A percentile compares a stretch with the other conserved stretches of the same genome.
phyloP scores from a whole-genome alignment of 805 yeast species.

The Kazachstania taianensis region DNA sequence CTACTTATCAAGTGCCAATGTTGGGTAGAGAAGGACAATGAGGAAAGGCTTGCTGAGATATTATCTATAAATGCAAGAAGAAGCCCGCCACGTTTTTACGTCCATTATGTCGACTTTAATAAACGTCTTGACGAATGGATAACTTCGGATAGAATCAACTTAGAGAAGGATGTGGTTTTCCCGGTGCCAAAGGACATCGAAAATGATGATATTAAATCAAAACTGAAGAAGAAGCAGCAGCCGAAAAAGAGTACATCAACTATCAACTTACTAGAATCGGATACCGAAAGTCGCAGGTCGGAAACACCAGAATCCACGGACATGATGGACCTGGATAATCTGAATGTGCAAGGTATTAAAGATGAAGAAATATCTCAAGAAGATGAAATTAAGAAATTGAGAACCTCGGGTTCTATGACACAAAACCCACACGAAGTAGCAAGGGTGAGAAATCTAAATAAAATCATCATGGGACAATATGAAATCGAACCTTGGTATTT shows the following conservation, averaged over 20 bases:
- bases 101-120: conserved; percentile 89
- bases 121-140: conserved; percentile 97
- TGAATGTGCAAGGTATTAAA: conserved; percentile 73
- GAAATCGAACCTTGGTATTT: conserved; percentile 98
- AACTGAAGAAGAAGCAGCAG: conserved; percentile 30
- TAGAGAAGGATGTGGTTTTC: conserved; percentile 53
- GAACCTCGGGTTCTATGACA: conserved; percentile 97
- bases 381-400: conserved; percentile 81
- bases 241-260: conserved; percentile 1
- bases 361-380: conserved; percentile 71
- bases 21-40: conserved; percentile 71
- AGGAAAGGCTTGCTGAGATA: conserved; percentile 73
- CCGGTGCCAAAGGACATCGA: conserved; percentile 52
- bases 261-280: conserved; percentile 3
- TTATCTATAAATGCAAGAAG: conserved; percentile 65
- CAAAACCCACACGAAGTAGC: conserved; percentile 83
- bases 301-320: conserved; percentile 37
- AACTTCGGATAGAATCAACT: conserved; percentile 57
- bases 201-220: conserved; percentile 32
- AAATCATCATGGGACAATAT: conserved; percentile 77
- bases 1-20: conserved; percentile 72
- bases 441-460: conserved; percentile 71
- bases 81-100: conserved; percentile 74
- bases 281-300: conserved; percentile 10
- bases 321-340: conserved; percentile 73